Conservation (phyloP, 108 stramenopile species). For the Poteriospumella lacustris region DNA sequence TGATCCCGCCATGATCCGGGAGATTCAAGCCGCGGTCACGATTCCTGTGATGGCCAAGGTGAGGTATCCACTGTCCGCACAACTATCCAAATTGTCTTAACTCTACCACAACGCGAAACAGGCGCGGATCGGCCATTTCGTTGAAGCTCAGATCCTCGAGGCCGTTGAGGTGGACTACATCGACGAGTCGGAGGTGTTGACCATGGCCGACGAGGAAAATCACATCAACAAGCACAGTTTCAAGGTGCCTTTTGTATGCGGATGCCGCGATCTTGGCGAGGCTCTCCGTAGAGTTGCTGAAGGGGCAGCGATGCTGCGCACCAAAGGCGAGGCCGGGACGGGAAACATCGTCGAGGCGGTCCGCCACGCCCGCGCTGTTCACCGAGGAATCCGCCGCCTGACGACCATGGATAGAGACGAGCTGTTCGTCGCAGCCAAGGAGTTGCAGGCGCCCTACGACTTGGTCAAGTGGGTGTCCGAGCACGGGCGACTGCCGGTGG, state of each 20-base stretch:
- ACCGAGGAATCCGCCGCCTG: slow-evolving; percentile 73
- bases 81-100: not conserved
- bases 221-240: slow-evolving; percentile 96
- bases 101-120: not conserved
- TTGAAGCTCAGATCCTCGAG: slow-evolving; percentile 97
- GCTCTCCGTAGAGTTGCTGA: slow-evolving; percentile 91
- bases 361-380: slow-evolving; percentile 85
- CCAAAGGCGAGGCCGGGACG: slow-evolving; percentile 99
- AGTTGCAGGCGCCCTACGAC: slow-evolving; percentile 84
- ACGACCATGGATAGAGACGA: slow-evolving; percentile 85
- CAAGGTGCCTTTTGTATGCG: slow-evolving; percentile 97
- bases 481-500: slow-evolving; percentile 87
- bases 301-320: slow-evolving; percentile 96
- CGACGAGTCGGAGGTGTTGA: slow-evolving; percentile 94
- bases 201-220: slow-evolving; percentile 99
- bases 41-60: slow-evolving; percentile 99
- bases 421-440: slow-evolving; percentile 91
- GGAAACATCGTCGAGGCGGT: slow-evolving; percentile 98
- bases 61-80: not conserved
- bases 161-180: slow-evolving; percentile 97
- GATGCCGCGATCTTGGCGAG: slow-evolving; percentile 96
- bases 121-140: slow-evolving; percentile 97
- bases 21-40: slow-evolving; percentile 96
- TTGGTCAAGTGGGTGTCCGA: slow-evolving; percentile 81
- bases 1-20: slow-evolving; percentile 89